phyloP scores from a whole-genome alignment of 2,329 filamentous ascomycete genomes.

The Aureobasidium uvarum region DNA sequence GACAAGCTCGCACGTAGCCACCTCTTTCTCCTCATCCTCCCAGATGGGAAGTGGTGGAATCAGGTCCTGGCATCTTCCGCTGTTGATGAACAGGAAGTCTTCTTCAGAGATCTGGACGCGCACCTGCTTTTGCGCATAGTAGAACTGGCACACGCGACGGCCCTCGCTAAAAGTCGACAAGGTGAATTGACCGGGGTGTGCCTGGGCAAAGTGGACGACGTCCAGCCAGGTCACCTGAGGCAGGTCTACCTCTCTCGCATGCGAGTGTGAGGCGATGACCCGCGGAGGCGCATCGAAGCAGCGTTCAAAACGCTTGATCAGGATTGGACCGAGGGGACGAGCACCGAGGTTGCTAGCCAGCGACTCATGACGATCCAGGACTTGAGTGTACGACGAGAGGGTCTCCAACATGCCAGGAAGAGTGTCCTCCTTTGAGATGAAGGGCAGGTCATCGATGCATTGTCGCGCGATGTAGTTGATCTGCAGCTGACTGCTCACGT shows the following conservation, averaged over 20 bases:
- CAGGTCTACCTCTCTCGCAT: constrained; percentile 40
- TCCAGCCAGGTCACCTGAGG: constrained; percentile 74
- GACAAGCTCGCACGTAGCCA: constrained; percentile 79
- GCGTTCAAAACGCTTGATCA: constrained; percentile 82
- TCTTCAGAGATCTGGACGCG: constrained; percentile 84
- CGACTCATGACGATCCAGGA: constrained; percentile 80
- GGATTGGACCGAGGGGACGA: constrained; percentile 74
- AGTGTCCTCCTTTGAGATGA: constrained; percentile 64
- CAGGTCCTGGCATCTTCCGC: constrained; percentile 77
- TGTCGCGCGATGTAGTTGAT: constrained; percentile 68
- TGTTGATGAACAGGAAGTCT: constrained; percentile 80
- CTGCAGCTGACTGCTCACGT: constrained; percentile 57
- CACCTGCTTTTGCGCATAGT: constrained; percentile 66
- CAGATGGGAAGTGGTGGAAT: constrained; percentile 77
- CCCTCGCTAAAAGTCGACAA: constrained; percentile 68
- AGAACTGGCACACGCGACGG: constrained; percentile 73
- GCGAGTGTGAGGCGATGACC: constrained; percentile 60
- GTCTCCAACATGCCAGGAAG: constrained; percentile 71
- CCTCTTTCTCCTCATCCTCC: constrained; percentile 81
- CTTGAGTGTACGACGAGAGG: constrained; percentile 78
- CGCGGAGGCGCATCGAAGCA: constrained; percentile 79
- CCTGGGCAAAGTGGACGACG: constrained; percentile 78
- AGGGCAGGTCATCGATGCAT: constrained; percentile 59
- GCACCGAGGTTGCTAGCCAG: constrained; percentile 82
- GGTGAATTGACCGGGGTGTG: constrained; percentile 74